A percentile compares a stretch with the other conserved stretches of the same genome.
phyloP scores from a whole-genome alignment of 495 filamentous ascomycete genomes.

The Bryoglossum gracile region DNA sequence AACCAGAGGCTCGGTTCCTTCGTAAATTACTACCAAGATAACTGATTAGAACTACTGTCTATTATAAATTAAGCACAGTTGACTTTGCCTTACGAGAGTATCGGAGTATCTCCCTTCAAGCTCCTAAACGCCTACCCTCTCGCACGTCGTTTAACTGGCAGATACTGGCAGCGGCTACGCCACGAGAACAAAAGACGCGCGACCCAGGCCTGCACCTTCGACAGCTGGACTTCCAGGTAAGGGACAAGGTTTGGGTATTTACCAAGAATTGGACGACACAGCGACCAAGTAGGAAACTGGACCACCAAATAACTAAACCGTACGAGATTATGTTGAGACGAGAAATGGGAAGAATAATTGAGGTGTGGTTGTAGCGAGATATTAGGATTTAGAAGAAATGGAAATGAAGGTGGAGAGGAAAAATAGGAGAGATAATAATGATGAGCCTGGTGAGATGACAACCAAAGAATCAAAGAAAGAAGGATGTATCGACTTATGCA shows the following conservation, averaged over 20 bases:
- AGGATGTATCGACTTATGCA: too few relatives aligned
- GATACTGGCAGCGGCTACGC: background rate
- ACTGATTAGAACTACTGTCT: slow-evolving; percentile 26
- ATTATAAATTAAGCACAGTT: slow-evolving; percentile 6
- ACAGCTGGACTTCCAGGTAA: background rate
- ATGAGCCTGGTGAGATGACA: too few relatives aligned
- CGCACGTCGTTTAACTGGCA: background rate
- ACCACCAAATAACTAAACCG: background rate
- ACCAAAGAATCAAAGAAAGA: too few relatives aligned
- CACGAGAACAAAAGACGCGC: background rate
- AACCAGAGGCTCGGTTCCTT: slow-evolving; percentile 24
- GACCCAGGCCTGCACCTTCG: background rate
- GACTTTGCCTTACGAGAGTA: background rate
- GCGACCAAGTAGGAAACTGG: background rate
- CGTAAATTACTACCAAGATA: slow-evolving; percentile 25
- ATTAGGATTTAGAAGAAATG: too few relatives aligned
- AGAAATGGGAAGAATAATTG: too few relatives aligned
- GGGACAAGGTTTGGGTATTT: background rate
- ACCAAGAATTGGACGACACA: background rate
- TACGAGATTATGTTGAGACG: background rate
- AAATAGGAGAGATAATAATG: too few relatives aligned
- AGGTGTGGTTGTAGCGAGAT: too few relatives aligned
- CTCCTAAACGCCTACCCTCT: background rate
- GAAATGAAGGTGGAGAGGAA: too few relatives aligned
- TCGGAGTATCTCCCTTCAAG: background rate